These are phyloP conservation scores for Mortierella sp. DNA, from an alignment of 371 early-diverging fungal genomes.

Conservation along the genomic window DNA sequence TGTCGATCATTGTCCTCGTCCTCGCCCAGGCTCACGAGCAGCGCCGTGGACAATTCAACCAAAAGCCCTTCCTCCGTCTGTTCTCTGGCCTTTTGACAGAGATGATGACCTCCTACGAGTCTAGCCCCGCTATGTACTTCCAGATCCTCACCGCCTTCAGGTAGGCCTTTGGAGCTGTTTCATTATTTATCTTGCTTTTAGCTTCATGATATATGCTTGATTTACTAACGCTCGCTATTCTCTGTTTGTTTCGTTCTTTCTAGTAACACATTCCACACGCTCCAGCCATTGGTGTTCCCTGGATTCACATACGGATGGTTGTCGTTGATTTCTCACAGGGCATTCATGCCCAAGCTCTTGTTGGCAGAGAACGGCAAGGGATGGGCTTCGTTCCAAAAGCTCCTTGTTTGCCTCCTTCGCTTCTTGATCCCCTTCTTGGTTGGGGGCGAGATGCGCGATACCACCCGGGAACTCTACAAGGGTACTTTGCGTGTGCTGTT, in stretches of 20 bases:
- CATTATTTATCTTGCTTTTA: neutral
- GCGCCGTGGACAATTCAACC: slow-evolving; percentile 86
- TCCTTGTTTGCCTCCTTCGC: slow-evolving; percentile 86
- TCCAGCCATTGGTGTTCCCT: slow-evolving; percentile 92
- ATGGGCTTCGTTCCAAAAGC: slow-evolving; percentile 90
- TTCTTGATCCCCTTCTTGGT: slow-evolving; percentile 90
- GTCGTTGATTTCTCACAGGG: slow-evolving; percentile 91
- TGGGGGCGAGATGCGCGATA: slow-evolving; percentile 77
- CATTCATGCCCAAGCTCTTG: slow-evolving; percentile 92
- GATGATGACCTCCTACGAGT: slow-evolving; percentile 79
- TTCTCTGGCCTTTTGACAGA: slow-evolving; percentile 90
- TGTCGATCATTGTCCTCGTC: slow-evolving; percentile 89
- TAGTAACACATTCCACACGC: slow-evolving; percentile 86
- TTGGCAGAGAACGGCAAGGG: slow-evolving; percentile 80
- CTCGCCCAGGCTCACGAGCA: slow-evolving; percentile 89
- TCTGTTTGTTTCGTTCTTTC: neutral
- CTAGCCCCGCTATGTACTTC: slow-evolving; percentile 78
- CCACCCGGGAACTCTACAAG: slow-evolving; percentile 89
- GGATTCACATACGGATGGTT: slow-evolving; percentile 99
- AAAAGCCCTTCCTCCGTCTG: slow-evolving; percentile 93
- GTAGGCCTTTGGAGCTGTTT: slow-evolving; percentile 34
- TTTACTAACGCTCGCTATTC: neutral
- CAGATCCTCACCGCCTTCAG: slow-evolving; percentile 80
- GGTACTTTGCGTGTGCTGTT: slow-evolving; percentile 93
- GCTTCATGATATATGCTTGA: neutral